Evolutionary conservation across 768 basidiomycete genomes (phyloP).

Genomic region (Boletus reticuloceps): DNA sequence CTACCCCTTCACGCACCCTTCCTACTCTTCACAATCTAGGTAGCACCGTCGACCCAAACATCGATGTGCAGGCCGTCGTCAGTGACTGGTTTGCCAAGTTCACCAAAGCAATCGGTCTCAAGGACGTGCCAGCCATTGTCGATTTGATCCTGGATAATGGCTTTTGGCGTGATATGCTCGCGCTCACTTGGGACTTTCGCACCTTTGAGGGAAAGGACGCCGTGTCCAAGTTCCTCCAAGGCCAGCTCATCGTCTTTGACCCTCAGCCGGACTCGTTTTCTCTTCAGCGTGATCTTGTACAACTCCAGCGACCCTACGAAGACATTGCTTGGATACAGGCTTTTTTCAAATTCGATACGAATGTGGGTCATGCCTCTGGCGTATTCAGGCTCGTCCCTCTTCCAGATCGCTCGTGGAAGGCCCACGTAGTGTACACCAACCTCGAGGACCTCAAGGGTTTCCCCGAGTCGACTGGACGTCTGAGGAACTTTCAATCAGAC

Average conservation of each 20-base stretch:
- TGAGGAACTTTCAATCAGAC: constrained; percentile 41
- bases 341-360: constrained; percentile 43
- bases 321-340: constrained; percentile 45
- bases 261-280: constrained; percentile 19
- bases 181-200: constrained; percentile 62
- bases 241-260: constrained; percentile 36
- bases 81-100: constrained; percentile 44
- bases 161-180: constrained; percentile 61
- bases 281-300: constrained; percentile 19
- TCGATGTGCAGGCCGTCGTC: constrained; percentile 38
- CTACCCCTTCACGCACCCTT: constrained; percentile 5
- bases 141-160: constrained; percentile 33
- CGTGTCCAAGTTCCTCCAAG: constrained; percentile 45
- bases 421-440: constrained; percentile 47
- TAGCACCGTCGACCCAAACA: constrained; percentile 25
- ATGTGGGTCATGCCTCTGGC: constrained; percentile 39
- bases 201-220: constrained; percentile 45
- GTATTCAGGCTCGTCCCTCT: constrained; percentile 48
- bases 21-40: constrained; percentile 26
- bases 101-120: constrained; percentile 28
- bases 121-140: constrained; percentile 36
- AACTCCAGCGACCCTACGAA: constrained; percentile 28
- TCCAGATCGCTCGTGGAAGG: constrained; percentile 43
- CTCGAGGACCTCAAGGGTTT: constrained; percentile 49
- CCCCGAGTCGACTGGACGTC: constrained; percentile 42